Evolutionary conservation across 768 basidiomycete genomes (phyloP).

Genomic region (Coprinellus micaceus): DNA sequence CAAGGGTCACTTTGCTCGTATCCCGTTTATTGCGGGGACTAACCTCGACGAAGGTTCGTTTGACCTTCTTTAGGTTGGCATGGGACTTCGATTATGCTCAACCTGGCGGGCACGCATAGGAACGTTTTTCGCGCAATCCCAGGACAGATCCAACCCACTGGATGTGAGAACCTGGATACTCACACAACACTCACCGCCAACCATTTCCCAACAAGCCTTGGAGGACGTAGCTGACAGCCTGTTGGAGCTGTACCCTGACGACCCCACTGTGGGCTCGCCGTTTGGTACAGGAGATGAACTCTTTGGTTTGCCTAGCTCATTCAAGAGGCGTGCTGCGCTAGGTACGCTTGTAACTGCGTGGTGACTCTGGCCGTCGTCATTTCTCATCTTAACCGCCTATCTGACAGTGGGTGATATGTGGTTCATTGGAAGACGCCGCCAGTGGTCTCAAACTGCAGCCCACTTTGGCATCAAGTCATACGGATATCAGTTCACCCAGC

Average conservation of each 20-base stretch:
- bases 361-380: background rate
- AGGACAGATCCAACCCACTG: background rate
- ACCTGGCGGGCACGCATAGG: background rate
- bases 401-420: slow-evolving; percentile 33
- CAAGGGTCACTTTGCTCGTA: slow-evolving; percentile 24
- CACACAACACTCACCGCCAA: background rate
- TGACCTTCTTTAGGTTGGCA: background rate
- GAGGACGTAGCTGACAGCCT: slow-evolving; percentile 22
- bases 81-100: background rate
- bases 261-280: slow-evolving; percentile 41
- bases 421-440: slow-evolving; percentile 36
- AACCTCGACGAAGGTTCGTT: slow-evolving; percentile 38
- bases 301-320: slow-evolving; percentile 34
- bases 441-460: slow-evolving; percentile 36
- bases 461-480: slow-evolving; percentile 33
- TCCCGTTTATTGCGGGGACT: slow-evolving; percentile 45
- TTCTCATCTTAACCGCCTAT: background rate
- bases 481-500: slow-evolving; percentile 42
- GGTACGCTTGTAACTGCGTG: slow-evolving; percentile 14
- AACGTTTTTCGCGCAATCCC: background rate
- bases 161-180: background rate
- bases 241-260: slow-evolving; percentile 38
- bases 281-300: slow-evolving; percentile 44
- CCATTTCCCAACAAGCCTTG: slow-evolving; percentile 4
- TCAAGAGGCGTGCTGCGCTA: slow-evolving; percentile 29